phyloP scores from a whole-genome alignment of 768 basidiomycete genomes.

The Tricholoma matsutake region DNA sequence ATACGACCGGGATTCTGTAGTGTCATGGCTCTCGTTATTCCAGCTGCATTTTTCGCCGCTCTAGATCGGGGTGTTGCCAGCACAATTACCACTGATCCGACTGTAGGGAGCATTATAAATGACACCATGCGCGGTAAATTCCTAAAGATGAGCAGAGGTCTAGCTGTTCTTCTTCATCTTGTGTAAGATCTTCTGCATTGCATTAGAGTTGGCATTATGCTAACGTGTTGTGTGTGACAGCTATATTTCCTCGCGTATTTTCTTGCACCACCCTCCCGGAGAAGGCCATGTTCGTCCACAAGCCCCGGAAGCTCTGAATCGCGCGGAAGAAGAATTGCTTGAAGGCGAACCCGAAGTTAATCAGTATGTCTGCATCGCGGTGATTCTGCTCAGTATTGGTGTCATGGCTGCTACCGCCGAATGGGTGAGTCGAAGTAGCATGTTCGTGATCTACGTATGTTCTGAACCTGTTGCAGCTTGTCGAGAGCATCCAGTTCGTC shows the following conservation, averaged over 20 bases:
- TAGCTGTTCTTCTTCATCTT: slow-evolving; percentile 58
- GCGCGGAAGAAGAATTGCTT: slow-evolving; percentile 34
- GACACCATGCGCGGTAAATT: slow-evolving; percentile 45
- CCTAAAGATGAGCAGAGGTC: slow-evolving; percentile 61
- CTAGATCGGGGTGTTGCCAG: slow-evolving; percentile 34
- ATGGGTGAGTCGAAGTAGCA: slow-evolving; percentile 40
- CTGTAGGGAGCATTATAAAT: slow-evolving; percentile 29
- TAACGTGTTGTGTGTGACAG: slow-evolving; percentile 27
- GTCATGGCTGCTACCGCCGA: slow-evolving; percentile 70
- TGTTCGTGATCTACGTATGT: slow-evolving; percentile 27
- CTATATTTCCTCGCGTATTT: slow-evolving; percentile 66
- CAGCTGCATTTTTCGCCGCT: slow-evolving; percentile 66
- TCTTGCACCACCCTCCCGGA: slow-evolving; percentile 69
- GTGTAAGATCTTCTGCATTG: slow-evolving; percentile 39
- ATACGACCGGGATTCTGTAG: slow-evolving; percentile 27
- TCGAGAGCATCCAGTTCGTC: slow-evolving; percentile 60
- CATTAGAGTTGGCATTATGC: background rate
- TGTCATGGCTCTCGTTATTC: slow-evolving; percentile 59
- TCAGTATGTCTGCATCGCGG: slow-evolving; percentile 56
- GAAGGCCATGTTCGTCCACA: slow-evolving; percentile 40
- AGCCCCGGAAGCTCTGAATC: slow-evolving; percentile 42
- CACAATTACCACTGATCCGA: slow-evolving; percentile 13
- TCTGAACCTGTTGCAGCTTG: slow-evolving; percentile 55
- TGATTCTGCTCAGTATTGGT: slow-evolving; percentile 50
- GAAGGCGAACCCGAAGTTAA: slow-evolving; percentile 52